Conservation (phyloP, 2,329 filamentous ascomycete species). For the Beauveria varroae region DNA sequence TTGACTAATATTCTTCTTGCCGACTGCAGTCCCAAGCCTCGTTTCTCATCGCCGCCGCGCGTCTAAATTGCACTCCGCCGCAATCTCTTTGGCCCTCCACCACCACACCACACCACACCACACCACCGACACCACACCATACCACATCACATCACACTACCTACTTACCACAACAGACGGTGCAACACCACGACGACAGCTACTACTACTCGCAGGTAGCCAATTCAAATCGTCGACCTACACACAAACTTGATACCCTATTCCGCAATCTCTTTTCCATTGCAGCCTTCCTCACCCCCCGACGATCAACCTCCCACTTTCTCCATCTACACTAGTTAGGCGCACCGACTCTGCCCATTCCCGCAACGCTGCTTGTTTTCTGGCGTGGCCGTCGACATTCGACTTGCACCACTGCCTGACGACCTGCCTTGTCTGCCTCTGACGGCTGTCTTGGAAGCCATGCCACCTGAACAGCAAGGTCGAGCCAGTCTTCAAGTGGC, state of each 20-base stretch:
- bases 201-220: neutral
- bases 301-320: neutral
- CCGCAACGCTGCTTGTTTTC: constrained; percentile 2
- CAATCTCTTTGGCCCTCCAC: neutral
- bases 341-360: neutral
- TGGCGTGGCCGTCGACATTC: constrained; percentile 11
- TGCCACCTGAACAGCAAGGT: constrained; percentile 30
- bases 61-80: constrained; percentile 7
- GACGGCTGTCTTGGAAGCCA: neutral
- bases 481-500: constrained; percentile 55
- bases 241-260: neutral
- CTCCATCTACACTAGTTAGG: neutral
- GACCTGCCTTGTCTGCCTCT: neutral
- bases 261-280: neutral
- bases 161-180: neutral
- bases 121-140: neutral
- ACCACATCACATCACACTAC: neutral
- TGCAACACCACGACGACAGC: constrained; percentile 2
- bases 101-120: neutral
- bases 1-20: neutral
- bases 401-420: constrained; percentile 11
- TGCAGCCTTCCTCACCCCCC: neutral
- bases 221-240: neutral
- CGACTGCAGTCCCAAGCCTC: neutral
- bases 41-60: neutral